Evolutionary conservation across 305 asterid species (phyloP), one percentile per base, ranked within the genome.

Genomic region (Andrographis paniculata): DNA sequence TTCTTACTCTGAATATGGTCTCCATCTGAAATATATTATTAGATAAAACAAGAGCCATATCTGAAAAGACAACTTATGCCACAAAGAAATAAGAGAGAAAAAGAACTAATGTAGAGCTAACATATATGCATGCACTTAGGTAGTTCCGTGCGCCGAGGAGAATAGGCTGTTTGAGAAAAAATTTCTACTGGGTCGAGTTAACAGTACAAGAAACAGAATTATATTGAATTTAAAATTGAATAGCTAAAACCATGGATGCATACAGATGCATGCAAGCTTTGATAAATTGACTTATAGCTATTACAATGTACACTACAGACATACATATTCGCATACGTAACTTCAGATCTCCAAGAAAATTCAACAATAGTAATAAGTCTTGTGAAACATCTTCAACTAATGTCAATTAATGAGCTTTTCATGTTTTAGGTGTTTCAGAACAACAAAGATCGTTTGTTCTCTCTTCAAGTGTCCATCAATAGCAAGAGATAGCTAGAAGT

Each of bases 111-210:
- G 45, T 31, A 48, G 28, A 42, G 11, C 14, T 50, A 45, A 37
- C 55, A 28, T 36, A 42, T 12, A 17, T 42, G 24, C 9, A 18
- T 48, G 42, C 17, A 13, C 30, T 23, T 17, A 33, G 67, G 21
- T n/a, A 42, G 56, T 42, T 14, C n/a, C 22, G 48, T 45, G 24
- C 37, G 15, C 35, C 24, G n/a, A 48, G 18, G 24, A 17, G 21
- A 14, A 48, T 20, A 57, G 21, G 33, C 53, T 3, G 30, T 23
- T 18, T 1, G 17, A 20, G 11, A 44, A 33, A 33, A 5, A 6
- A 5, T 33, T 33, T 13, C 4, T 13, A 33, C 8, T 33, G 38
- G 38, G 4, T 33, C 8, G 4, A 7, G 38, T n/a, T n/a, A n/a
- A n/a, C n/a, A n/a, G n/a, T n/a, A n/a, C n/a, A n/a, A n/a, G n/a